Evolutionary conservation across 225 moss, liverwort and hornwort genomes (phyloP).

Genomic region (Anthoceros angustus): DNA sequence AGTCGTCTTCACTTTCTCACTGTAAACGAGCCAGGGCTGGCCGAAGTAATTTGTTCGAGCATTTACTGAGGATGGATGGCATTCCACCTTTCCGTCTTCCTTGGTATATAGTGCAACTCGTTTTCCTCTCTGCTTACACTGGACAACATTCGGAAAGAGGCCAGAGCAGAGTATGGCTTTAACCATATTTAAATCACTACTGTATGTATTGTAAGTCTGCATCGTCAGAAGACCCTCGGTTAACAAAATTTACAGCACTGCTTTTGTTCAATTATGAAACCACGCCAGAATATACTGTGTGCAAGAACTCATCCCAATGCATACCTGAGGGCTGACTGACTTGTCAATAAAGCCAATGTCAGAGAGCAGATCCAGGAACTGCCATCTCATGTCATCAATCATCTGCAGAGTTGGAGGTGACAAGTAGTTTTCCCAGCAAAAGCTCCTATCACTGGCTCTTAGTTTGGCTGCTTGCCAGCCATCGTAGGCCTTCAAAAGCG

Average conservation of each 20-base stretch:
- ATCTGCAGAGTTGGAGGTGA: constrained; percentile 76
- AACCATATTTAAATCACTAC: constrained; percentile 90
- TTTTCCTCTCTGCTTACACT: constrained; percentile 80
- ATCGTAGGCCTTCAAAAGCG: constrained; percentile 75
- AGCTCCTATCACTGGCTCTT: constrained; percentile 69
- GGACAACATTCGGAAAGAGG: constrained; percentile 88
- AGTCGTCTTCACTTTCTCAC: constrained; percentile 88
- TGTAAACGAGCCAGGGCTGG: constrained; percentile 84
- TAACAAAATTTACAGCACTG: constrained; percentile 6
- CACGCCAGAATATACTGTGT: neutral
- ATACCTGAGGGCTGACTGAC: constrained; percentile 43
- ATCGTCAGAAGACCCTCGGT: neutral
- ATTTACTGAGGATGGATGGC: constrained; percentile 90
- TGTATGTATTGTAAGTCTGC: constrained; percentile 80
- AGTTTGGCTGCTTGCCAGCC: constrained; percentile 78
- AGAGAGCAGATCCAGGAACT: constrained; percentile 80
- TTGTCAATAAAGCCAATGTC: constrained; percentile 91
- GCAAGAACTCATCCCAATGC: neutral
- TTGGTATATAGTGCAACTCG: constrained; percentile 92
- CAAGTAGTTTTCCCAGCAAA: constrained; percentile 87
- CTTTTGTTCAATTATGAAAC: neutral
- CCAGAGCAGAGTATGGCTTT: constrained; percentile 88
- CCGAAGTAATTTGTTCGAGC: constrained; percentile 67
- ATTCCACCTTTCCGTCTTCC: constrained; percentile 99
- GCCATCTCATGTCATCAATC: constrained; percentile 97